Base-by-base conservation (phyloP, 176 grass and related monocot species). In the Pharus latifolius region DNA sequence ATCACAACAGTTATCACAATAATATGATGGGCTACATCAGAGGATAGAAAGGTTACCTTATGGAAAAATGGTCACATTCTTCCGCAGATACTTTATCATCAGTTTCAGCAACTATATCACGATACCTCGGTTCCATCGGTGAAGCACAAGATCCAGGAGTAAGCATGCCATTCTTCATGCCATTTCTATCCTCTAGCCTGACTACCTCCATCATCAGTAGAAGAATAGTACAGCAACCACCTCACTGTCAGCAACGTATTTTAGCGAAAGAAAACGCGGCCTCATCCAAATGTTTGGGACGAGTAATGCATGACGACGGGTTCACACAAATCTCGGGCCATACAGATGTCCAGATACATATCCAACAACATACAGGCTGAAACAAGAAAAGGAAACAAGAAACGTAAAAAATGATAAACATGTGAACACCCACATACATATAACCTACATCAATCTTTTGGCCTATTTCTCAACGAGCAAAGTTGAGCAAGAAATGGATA, bases 41-140 rank as follows among this genome's bases (percentile, higher is more conserved):
- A 65, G 50, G 34, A 51, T 31, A 49, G 9, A 42, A 77, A 63
- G 17, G 29, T 84, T 88, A 96, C 91, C 87, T 87, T 13, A 96
- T 69, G 70, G 87, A 91, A 76, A 96, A 96, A 80, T 96, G 91
- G n/a, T 80, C 29, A 24, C 91, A 96, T 20, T 68, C 56, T 43
- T 83, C 69, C 64, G 30, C 63, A 22, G 63, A 52, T 37, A 32
- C 16, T 30, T 60, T 53, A 29, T 26, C 57, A 70, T 19, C 79
- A 68, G 37, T 49, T 65, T 78, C 55, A 73, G 53, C 20, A 17
- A 30, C 38, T 67, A 71, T 34, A 60, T 53, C 45, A 17, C 44
- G 63, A 64, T 8, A 55, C 46, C 42, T 78, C 29, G 34, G 50
- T 51, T 63, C 63, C 7, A 30, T 30, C 6, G 79, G 56, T 31